Conservation (phyloP, 257 asterid species). For the Lantana camara region DNA sequence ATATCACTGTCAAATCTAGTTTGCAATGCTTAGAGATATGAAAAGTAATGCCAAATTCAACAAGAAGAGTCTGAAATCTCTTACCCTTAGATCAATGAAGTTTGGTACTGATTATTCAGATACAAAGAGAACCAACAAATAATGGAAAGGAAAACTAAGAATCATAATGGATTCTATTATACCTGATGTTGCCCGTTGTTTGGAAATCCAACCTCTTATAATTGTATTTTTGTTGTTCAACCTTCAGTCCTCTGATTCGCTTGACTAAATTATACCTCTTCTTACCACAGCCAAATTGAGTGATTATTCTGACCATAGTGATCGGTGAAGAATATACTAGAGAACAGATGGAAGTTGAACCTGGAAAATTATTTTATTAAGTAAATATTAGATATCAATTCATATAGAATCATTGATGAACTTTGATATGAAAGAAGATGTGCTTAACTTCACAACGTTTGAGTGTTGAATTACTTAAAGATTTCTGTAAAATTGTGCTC, state of each 20-base stretch:
- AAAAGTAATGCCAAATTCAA: neutral
- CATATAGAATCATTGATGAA: neutral
- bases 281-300: neutral
- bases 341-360: neutral
- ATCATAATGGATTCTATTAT: neutral
- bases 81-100: neutral
- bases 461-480: neutral
- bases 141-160: no score
- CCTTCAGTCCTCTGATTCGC: neutral
- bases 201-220: slow-evolving; percentile 2
- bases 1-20: neutral
- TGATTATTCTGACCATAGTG: neutral
- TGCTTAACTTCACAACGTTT: neutral
- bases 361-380: neutral
- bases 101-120: neutral
- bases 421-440: neutral
- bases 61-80: neutral
- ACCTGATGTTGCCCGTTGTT: neutral
- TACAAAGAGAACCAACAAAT: neutral
- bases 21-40: neutral
- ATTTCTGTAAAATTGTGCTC: no score
- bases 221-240: neutral
- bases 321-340: neutral
- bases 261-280: neutral
- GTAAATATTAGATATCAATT: neutral